Base-by-base conservation (phyloP, 805 yeast species). In the Grigorovia yakushimaensis region DNA sequence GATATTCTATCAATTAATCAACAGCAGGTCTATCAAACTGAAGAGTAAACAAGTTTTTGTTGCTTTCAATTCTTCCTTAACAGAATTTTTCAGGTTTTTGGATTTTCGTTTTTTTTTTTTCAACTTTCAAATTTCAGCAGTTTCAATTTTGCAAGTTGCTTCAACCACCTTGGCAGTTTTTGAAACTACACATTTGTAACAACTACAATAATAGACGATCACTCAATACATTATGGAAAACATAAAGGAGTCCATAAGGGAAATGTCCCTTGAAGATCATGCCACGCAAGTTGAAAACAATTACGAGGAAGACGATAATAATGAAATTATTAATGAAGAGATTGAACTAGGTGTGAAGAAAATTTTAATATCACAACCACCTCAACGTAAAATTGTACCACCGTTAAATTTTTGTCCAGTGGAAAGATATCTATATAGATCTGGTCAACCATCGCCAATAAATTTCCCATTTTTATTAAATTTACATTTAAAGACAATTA, bases 381-480 rank as follows among this genome's bases (percentile, higher is more conserved):
- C 93, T 7, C 62, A 72, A 38, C 67, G 77, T 52, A 68, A 88
- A 41, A 81, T 87, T 21, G 89, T 93, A 3, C 98, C 98, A 2
- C 98, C 98, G 0, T 68, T 89, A 53, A 93, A 93, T 66, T 91
- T 91, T 64, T 84, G 96, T 53, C 96, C 98, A 0, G 98, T 93
- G 13, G 98, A 93, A 60, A 74, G 82, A 44, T 80, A 82, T 52
- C 69, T 91, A 42, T 91, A 89, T 65, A 71, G 98, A 37, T 82
- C 93, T 13, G 98, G 98, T 0, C 97, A 88, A 64, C 98, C 98
- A 15, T 81, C 94, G 13, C 82, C 88, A n/a, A 82, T 91, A 48
- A 93, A 88, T 64, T 89, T 89, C 66, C 82, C 91, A 44, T 93
- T 91, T 60, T 66, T 93, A 33, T 73, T 80, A 49, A 83, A 84